phyloP scores from a whole-genome alignment of 169 alveolate species.

The Babesia bigemina region DNA sequence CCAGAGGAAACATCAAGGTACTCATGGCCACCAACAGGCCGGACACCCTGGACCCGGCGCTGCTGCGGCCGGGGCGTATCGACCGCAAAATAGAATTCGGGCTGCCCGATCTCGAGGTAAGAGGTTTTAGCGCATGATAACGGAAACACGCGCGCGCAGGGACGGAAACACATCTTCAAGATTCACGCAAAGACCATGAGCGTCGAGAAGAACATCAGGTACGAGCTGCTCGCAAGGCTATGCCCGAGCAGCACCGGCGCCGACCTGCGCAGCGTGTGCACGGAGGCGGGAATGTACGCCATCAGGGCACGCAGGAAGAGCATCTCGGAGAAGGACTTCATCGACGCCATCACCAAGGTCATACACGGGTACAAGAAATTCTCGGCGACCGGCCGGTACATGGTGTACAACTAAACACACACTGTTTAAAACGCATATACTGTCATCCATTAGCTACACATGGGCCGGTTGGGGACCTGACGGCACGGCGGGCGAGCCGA shows the following conservation, averaged over 20 bases:
- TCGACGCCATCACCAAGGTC: constrained; percentile 96
- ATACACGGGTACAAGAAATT: constrained; percentile 96
- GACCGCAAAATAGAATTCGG: constrained; percentile 98
- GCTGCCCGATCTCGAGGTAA: constrained; percentile 95
- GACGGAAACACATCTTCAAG: constrained; percentile 95
- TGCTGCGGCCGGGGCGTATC: constrained; percentile 97
- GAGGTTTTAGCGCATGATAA: constrained; percentile 51
- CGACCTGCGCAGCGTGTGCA: constrained; percentile 97
- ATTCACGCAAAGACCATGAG: constrained; percentile 97
- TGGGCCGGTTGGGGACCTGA: neutral
- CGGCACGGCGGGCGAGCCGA: no score
- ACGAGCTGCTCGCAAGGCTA: constrained; percentile 95
- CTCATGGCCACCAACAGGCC: constrained; percentile 98
- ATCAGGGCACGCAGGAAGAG: constrained; percentile 98
- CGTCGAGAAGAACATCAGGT: constrained; percentile 93
- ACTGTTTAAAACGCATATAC: no score
- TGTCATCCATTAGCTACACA: neutral
- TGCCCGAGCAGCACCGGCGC: constrained; percentile 99
- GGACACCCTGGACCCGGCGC: constrained; percentile 98
- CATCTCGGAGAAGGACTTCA: constrained; percentile 94
- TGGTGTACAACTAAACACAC: constrained; percentile 91
- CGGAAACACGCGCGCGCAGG: constrained; percentile 34
- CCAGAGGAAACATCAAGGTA: constrained; percentile 97
- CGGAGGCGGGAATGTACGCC: constrained; percentile 99
- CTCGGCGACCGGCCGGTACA: constrained; percentile 98